These are phyloP conservation scores for Cutaneotrichosporon cutaneum DNA, from an alignment of 1,284 basidiomycete genomes.

Conservation along the genomic window DNA sequence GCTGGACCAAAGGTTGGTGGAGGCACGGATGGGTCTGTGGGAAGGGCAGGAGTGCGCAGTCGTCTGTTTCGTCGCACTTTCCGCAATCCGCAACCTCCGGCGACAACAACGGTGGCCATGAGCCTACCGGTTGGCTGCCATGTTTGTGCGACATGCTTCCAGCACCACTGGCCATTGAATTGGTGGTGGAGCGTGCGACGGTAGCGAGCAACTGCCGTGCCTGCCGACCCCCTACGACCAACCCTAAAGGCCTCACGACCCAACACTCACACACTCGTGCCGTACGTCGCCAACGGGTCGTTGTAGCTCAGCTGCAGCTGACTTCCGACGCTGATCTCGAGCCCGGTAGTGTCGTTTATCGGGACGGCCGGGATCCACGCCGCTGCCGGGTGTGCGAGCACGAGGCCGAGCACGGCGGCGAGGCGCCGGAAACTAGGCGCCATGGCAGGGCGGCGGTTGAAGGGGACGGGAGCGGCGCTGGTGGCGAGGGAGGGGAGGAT, in stretches of 20 bases:
- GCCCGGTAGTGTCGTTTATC: conserved; percentile 62
- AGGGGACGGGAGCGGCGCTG: background rate
- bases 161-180: background rate
- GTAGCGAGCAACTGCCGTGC: background rate
- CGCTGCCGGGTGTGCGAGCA: conserved; percentile 10
- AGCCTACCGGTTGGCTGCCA: background rate
- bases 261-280: conserved; percentile 41
- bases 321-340: conserved; percentile 50
- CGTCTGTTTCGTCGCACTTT: background rate
- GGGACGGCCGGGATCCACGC: conserved; percentile 65
- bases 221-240: background rate
- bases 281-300: conserved; percentile 40
- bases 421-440: background rate
- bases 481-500: too few relatives aligned
- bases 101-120: background rate
- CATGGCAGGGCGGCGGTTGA: background rate
- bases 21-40: background rate
- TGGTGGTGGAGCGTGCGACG: background rate
- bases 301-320: conserved; percentile 64
- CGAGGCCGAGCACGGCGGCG: conserved; percentile 6
- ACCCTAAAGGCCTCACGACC: background rate
- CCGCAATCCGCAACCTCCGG: background rate
- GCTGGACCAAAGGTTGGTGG: too few relatives aligned
- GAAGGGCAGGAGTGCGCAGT: background rate
- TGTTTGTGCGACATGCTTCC: background rate